phyloP scores from a whole-genome alignment of 2,329 filamentous ascomycete genomes.

The Madurella fahalii region DNA sequence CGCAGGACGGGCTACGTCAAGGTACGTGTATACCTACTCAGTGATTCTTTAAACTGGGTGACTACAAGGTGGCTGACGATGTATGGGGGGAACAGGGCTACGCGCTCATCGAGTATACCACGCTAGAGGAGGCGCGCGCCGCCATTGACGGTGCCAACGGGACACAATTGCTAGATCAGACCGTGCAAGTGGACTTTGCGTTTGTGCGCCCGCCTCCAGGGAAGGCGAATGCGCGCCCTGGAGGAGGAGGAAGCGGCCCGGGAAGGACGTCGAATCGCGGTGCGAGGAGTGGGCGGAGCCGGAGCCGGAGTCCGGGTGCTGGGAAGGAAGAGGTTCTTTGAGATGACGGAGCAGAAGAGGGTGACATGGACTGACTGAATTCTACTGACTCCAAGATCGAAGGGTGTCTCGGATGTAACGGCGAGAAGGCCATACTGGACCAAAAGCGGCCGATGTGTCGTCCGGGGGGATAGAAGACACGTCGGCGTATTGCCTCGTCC shows the following conservation, averaged over 20 bases:
- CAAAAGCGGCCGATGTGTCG: conserved; percentile 20
- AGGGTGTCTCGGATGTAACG: not conserved
- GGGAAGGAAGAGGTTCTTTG: conserved; percentile 16
- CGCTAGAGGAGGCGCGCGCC: conserved; percentile 72
- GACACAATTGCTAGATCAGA: conserved; percentile 76
- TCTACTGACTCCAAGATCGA: no score
- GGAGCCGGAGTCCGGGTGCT: conserved; percentile 44
- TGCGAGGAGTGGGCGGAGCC: conserved; percentile 40
- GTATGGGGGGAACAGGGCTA: conserved; percentile 59
- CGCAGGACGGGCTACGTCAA: conserved; percentile 82
- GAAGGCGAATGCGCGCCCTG: conserved; percentile 39
- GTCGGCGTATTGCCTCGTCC: conserved; percentile 20
- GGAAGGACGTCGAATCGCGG: conserved; percentile 38
- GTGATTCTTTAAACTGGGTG: not conserved
- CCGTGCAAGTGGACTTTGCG: conserved; percentile 75
- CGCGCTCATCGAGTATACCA: conserved; percentile 79
- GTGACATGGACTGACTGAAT: no score
- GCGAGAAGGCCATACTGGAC: not conserved
- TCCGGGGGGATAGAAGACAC: conserved; percentile 11
- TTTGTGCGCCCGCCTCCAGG: conserved; percentile 75
- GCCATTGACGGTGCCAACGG: conserved; percentile 77
- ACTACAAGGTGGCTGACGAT: not conserved
- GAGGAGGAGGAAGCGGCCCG: conserved; percentile 36
- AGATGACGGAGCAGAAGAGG: not conserved
- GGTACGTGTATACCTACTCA: conserved; percentile 42